phyloP scores from a whole-genome alignment of 177 flowering plant species.

The Vitis hybrid region DNA sequence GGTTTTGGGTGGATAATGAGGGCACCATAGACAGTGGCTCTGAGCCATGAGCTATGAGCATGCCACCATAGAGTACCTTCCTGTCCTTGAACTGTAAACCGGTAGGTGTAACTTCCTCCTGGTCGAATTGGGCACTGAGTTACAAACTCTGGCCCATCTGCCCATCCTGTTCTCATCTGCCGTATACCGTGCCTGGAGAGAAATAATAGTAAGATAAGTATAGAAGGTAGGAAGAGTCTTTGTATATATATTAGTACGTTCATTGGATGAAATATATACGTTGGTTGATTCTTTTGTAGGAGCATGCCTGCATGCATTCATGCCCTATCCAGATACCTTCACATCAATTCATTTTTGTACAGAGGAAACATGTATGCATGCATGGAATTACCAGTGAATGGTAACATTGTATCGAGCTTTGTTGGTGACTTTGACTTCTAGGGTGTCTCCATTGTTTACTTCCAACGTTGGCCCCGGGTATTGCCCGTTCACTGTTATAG shows the following conservation, averaged over 20 bases:
- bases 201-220: not conserved
- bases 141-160: slow-evolving; percentile 91
- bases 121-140: slow-evolving; percentile 96
- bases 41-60: slow-evolving; percentile 96
- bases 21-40: slow-evolving; percentile 94
- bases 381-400: slow-evolving; percentile 71
- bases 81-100: slow-evolving; percentile 76
- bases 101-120: slow-evolving; percentile 80
- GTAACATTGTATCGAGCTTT: slow-evolving; percentile 67
- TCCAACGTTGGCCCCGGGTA: slow-evolving; percentile 86
- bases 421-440: slow-evolving; percentile 63
- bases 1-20: slow-evolving; percentile 62
- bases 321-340: slow-evolving; percentile 1
- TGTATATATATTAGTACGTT: too few species aligned
- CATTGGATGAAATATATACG: too few species aligned
- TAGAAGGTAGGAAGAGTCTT: too few species aligned
- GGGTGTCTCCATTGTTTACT: slow-evolving; percentile 71
- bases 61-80: slow-evolving; percentile 99
- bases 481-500: slow-evolving; percentile 85
- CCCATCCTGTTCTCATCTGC: slow-evolving; percentile 87
- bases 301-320: slow-evolving; percentile 6
- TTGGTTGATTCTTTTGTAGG: too few species aligned
- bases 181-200: slow-evolving; percentile 78
- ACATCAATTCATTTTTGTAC: not conserved
- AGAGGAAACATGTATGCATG: slow-evolving; percentile 1